Evolutionary conservation across 176 grass and related monocot genomes (phyloP).

Genomic region (Leersia perrieri): DNA sequence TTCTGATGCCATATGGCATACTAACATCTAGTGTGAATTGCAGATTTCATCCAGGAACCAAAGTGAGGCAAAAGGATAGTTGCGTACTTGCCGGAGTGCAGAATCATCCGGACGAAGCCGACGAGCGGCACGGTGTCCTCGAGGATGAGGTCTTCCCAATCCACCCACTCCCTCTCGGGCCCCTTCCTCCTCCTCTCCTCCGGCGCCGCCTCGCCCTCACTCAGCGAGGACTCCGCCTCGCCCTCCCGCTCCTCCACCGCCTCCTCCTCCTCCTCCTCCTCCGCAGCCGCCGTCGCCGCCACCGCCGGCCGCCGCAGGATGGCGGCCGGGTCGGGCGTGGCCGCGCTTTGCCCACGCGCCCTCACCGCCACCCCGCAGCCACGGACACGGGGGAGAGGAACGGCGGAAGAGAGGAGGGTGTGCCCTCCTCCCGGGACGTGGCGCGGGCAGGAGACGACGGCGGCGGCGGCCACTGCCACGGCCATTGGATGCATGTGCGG

Average conservation of each 20-base stretch:
- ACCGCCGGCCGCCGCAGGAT: constrained; percentile 62
- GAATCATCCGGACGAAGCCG: constrained; percentile 91
- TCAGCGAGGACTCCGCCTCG: constrained; percentile 7
- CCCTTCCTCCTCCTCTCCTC: constrained; percentile 31
- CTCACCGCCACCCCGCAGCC: constrained; percentile 35
- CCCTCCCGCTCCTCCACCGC: constrained; percentile 21
- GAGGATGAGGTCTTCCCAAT: constrained; percentile 96
- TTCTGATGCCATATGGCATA: not conserved
- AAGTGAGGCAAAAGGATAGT: not conserved
- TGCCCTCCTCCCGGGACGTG: not conserved
- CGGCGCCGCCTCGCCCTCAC: constrained; percentile 3
- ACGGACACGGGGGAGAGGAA: not conserved
- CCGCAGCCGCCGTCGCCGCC: constrained; percentile 24
- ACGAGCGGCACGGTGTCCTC: constrained; percentile 95
- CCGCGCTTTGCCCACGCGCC: constrained; percentile 36
- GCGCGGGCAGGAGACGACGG: constrained; percentile 20
- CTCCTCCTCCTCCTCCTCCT: not conserved
- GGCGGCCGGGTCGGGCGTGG: constrained; percentile 38
- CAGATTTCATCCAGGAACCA: not conserved
- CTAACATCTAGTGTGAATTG: not conserved
- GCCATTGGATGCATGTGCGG: constrained; percentile 34
- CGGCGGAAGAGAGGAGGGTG: not conserved
- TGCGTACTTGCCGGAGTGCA: constrained; percentile 96
- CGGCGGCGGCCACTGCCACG: constrained; percentile 17
- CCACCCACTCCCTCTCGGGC: constrained; percentile 55